Evolutionary conservation across 495 filamentous ascomycete species (phyloP).

Genomic region (Penicillium atrosanguineum): DNA sequence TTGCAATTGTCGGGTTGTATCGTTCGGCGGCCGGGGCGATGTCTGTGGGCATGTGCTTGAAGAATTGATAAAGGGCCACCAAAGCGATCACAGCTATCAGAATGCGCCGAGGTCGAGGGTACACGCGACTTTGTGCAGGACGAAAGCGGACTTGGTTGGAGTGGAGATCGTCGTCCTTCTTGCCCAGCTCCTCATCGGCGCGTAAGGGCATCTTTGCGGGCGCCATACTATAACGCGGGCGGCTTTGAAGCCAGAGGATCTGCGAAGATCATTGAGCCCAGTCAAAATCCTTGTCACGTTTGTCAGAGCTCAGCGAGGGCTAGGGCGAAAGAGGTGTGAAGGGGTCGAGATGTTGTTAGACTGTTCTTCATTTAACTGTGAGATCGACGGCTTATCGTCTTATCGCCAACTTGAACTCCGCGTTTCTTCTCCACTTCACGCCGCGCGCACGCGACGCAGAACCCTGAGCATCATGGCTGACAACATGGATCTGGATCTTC

Average conservation of each 20-base stretch:
- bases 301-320: background rate
- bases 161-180: constrained; percentile 64
- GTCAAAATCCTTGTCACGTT: background rate
- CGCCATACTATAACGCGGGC: constrained; percentile 34
- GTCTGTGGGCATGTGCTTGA: constrained; percentile 54
- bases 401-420: constrained; percentile 18
- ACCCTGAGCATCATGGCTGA: constrained; percentile 35
- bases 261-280: constrained; percentile 9
- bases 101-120: constrained; percentile 45
- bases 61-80: constrained; percentile 49
- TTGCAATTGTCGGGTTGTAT: constrained; percentile 23
- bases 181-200: constrained; percentile 66
- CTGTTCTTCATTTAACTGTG: constrained; percentile 6
- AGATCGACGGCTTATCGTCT: constrained; percentile 18
- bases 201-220: constrained; percentile 45
- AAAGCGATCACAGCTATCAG: constrained; percentile 38
- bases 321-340: background rate
- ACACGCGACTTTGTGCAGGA: constrained; percentile 29
- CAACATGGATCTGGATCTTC: constrained; percentile 44
- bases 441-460: constrained; percentile 7
- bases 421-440: constrained; percentile 21
- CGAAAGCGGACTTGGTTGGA: constrained; percentile 21
- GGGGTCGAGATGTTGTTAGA: background rate
- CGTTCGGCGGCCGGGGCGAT: constrained; percentile 31
- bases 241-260: constrained; percentile 14